Conservation (phyloP, 2,329 filamentous ascomycete genomes). For the Penicillium sp. region DNA sequence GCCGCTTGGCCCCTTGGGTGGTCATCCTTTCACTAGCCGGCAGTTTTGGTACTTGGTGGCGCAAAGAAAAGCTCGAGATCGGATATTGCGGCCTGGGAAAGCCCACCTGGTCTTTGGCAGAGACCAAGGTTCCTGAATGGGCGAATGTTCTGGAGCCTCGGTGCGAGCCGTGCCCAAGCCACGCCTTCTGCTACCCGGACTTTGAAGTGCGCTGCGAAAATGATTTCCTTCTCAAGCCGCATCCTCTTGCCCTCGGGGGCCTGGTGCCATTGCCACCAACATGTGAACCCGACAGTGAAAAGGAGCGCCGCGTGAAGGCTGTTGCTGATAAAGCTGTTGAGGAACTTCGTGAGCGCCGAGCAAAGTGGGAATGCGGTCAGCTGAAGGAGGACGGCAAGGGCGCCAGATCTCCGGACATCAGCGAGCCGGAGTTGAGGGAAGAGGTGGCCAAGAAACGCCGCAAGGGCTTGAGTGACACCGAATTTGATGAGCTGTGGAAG, state of each 20-base stretch:
- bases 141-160: slow-evolving; percentile 69
- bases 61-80: slow-evolving; percentile 93
- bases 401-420: slow-evolving; percentile 64
- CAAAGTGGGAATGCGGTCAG: slow-evolving; percentile 87
- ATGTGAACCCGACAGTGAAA: slow-evolving; percentile 93
- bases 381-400: slow-evolving; percentile 62
- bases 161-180: slow-evolving; percentile 85
- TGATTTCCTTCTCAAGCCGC: slow-evolving; percentile 81
- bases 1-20: slow-evolving; percentile 67
- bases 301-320: slow-evolving; percentile 78
- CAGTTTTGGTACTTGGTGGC: slow-evolving; percentile 77
- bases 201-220: slow-evolving; percentile 77
- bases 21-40: slow-evolving; percentile 68
- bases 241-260: slow-evolving; percentile 79
- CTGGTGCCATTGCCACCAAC: slow-evolving; percentile 82
- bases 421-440: slow-evolving; percentile 70
- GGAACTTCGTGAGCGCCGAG: slow-evolving; percentile 78
- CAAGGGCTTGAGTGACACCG: slow-evolving; percentile 78
- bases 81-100: slow-evolving; percentile 89
- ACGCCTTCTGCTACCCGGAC: slow-evolving; percentile 82
- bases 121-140: slow-evolving; percentile 71
- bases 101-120: slow-evolving; percentile 57
- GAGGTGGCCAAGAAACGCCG: slow-evolving; percentile 72
- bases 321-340: slow-evolving; percentile 88
- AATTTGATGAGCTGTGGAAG: slow-evolving; percentile 80